Evolutionary conservation across 1,139 yeast genomes (phyloP), one percentile per base, ranked within the genome.

Genomic region (Candida pseudocylindracea): DNA sequence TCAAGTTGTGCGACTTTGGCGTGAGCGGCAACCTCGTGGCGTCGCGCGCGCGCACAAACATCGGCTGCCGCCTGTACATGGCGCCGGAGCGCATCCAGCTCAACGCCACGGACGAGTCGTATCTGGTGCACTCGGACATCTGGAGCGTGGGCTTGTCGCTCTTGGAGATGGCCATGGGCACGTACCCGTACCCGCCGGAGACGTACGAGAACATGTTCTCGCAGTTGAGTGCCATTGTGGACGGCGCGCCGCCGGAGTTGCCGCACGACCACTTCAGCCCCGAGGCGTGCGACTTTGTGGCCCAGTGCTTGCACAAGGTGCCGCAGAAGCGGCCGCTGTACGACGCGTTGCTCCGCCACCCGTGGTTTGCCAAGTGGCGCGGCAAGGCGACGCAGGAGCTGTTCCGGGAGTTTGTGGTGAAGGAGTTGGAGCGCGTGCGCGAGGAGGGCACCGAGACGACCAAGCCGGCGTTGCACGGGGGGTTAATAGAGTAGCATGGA

Each of bases 11-110:
- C 57, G 99, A 88, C 54, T 88, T 88, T 53, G 99, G 99, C 31
- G 98, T 88, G 15, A 69, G 83, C 36, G 98, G 98, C 26, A 88
- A 88, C 48, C 58, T 88, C 39, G 98, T 88, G 28, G 95, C 96
- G 1, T 81, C 94, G 0, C 63, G 88, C 44, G 98, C 98, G 8
- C 72, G 83, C 45, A 88, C 99, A 1, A 88, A 88, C 46, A 85
- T 88, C 43, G 99, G 99, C 7, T 91, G 98, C 51, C 98, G 88
- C 53, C 79, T 93, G 5, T 88, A 88, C 53, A 91, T 91, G 98
- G 96, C 98, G 0, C 99, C 99, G 1, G 99, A 88, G 51, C 66
- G 99, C 46, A 91, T 88, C 45, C 73, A 76, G 50, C 38, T 52
- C 33, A 56, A 45, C 32, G 65, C 65, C 3, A 85, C 76, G 46